Percentiles rank a stretch among this genome's conserved stretches.
These are phyloP conservation scores for Naematelia aurantialba DNA, from an alignment of 768 basidiomycete genomes.

Conservation along the genomic window DNA sequence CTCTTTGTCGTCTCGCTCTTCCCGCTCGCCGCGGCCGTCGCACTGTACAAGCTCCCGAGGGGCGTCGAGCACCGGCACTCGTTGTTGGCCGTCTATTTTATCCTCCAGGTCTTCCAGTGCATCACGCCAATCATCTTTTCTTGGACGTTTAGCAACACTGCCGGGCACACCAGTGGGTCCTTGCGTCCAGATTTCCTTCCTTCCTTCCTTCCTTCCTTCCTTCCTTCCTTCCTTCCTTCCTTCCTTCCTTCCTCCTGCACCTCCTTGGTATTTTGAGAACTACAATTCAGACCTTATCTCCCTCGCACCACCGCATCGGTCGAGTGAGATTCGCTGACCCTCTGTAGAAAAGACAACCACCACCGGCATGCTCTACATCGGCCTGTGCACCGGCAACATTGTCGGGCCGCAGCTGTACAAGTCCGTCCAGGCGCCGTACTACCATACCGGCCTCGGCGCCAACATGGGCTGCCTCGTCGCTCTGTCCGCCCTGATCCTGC, in stretches of 20 bases:
- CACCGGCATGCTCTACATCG: constrained; percentile 30
- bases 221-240: too few species aligned
- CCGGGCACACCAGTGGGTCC: constrained; percentile 21
- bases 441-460: constrained; percentile 19
- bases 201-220: too few species aligned
- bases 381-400: constrained; percentile 29
- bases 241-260: too few species aligned
- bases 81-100: constrained; percentile 33
- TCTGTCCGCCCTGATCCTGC: constrained; percentile 16
- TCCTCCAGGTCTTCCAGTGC: constrained; percentile 30
- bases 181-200: neutral
- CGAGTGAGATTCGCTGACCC: too few species aligned
- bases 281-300: too few species aligned
- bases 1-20: constrained; percentile 20
- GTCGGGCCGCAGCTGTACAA: constrained; percentile 25
- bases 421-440: constrained; percentile 15
- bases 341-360: constrained; percentile 28
- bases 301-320: too few species aligned
- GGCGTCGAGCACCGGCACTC: constrained; percentile 14
- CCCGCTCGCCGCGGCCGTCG: constrained; percentile 30
- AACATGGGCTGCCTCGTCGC: constrained; percentile 21
- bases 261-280: too few species aligned
- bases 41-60: constrained; percentile 28
- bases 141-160: constrained; percentile 29
- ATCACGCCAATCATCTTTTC: constrained; percentile 29